Base-by-base conservation (phyloP, 257 asterid genomes). In the Przewalskia tangutica region DNA sequence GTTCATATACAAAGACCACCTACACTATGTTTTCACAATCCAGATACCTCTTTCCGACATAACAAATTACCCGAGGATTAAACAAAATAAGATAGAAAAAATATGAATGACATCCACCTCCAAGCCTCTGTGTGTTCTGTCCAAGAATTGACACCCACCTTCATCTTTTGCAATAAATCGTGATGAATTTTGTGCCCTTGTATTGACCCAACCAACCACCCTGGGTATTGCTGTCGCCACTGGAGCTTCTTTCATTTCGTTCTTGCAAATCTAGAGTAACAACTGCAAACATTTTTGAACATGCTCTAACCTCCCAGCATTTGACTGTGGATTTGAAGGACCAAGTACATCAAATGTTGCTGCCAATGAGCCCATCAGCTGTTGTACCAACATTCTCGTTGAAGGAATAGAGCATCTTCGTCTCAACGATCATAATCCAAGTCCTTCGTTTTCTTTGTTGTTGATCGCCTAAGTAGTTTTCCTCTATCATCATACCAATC, bases 401-500 rank as follows among this genome's bases (percentile, higher is more conserved):
- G 0, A 50, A 50, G 46, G 27, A 50, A 75, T 75, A 75, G 27
- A 50, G 63, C 46, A 75, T 14, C 27, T 27, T 27, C 13, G 4
- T 50, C 82, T 81, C 82, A 84, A 84, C 84, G 38, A 71, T 89
- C 91, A 82, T 89, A 86, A 86, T 89, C 92, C 23, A 79, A 66
- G 77, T 87, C 89, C 23, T 55, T 78, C 8, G 20, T 84, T 81
- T 86, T 82, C 65, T 56, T 87, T 36, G 88, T 65, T 13, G 85
- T 84, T 16, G 93, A 84, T 77, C 79, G 83, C 84, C 89, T 89
- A 54, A 93, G 36, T 14, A 93, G 87, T 56, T 73, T 89, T 80
- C 97, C 98, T 55, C 62, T 78, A 60, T 89, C 93, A 32, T 93
- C 97, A 56, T 90, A 93, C 81, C 90, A 85, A 84, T 93, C 97